Evolutionary conservation across 169 alveolate species (phyloP), one percentile per base, ranked within the genome.

Genomic region (Plasmodium sp.): DNA sequence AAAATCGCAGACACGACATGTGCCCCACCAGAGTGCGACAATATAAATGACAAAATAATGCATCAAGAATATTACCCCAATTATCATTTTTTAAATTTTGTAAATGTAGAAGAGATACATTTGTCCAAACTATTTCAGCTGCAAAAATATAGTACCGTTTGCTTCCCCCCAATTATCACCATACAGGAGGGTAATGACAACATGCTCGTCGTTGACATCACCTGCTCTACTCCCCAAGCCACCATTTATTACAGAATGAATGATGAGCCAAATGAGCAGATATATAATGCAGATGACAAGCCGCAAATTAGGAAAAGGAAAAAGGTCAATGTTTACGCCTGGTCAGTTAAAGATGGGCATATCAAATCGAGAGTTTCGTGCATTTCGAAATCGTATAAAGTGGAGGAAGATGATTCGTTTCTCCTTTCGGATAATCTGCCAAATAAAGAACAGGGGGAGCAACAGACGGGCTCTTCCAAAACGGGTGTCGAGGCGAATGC

Each of bases 11-110:
- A 94, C 43, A 96, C 98, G n/a, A 95, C 98, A 51, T 96, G 91
- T 85, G 94, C 97, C 16, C 98, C 98, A 56, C 98, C 98, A 41
- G 98, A 96, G 81, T 95, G 95, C 72, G 81, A 90, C 73, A 96
- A 96, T 48, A 83, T 92, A 41, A 91, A 83, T 27, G 98, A 96
- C 74, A 96, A 95, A n/a, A 85, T 95, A 54, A 93, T 83, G 54
- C 98, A 96, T 91, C 94, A 86, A 67, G 97, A 95, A 39, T 85
- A 93, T 62, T 96, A 94, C 83, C 98, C 98, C 31, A 94, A 94
- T 77, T 96, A 96, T 88, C 98, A 96, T 77, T 96, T 96, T 94
- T 79, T 96, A 34, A 97, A 97, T 48, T 81, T 94, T 82, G 96
- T 96, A 27, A 84, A 84, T 82, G 94, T 95, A 18, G 93, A 91